Conservation (phyloP, 306 rosid species). For the Sechiopsis laciniata region DNA sequence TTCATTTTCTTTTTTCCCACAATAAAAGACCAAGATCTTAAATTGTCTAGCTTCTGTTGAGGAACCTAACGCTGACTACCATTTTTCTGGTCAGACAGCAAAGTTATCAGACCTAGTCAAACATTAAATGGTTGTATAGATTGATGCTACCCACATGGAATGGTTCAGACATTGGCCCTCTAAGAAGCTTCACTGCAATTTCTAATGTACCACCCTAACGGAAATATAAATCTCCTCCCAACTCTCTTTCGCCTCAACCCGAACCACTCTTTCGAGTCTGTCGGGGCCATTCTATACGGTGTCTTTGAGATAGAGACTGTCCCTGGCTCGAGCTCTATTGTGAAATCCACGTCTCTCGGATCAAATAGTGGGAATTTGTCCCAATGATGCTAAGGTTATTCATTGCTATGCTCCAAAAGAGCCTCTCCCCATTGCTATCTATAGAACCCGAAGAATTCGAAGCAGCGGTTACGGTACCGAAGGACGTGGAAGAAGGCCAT, state of each 20-base stretch:
- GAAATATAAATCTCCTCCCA: neutral
- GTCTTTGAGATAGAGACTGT: too few species aligned
- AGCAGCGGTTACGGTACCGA: constrained; percentile 26
- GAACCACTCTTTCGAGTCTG: neutral
- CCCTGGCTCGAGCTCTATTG: too few species aligned
- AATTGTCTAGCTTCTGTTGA: too few species aligned
- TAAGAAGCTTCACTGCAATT: constrained; percentile 18
- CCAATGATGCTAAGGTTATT: constrained; percentile 31
- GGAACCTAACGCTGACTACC: neutral
- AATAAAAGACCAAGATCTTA: too few species aligned
- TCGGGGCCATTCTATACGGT: too few species aligned
- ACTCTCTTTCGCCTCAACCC: constrained; percentile 3
- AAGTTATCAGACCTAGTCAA: neutral
- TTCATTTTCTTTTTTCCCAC: too few species aligned
- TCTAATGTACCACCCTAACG: neutral
- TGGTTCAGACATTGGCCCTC: constrained; percentile 7
- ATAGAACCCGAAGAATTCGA: constrained; percentile 30
- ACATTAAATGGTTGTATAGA: constrained; percentile 13
- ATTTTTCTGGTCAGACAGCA: constrained; percentile 6
- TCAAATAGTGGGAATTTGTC: neutral
- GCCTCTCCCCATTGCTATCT: constrained; percentile 28
- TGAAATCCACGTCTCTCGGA: too few species aligned
- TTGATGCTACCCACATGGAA: constrained; percentile 20
- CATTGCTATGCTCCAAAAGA: constrained; percentile 36
- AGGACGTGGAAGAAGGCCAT: constrained; percentile 47